Percentiles rank a stretch among this genome's conserved stretches.
Evolutionary conservation across 176 grass and related monocot genomes (phyloP).

Genomic region (Oropetium thomaeum): DNA sequence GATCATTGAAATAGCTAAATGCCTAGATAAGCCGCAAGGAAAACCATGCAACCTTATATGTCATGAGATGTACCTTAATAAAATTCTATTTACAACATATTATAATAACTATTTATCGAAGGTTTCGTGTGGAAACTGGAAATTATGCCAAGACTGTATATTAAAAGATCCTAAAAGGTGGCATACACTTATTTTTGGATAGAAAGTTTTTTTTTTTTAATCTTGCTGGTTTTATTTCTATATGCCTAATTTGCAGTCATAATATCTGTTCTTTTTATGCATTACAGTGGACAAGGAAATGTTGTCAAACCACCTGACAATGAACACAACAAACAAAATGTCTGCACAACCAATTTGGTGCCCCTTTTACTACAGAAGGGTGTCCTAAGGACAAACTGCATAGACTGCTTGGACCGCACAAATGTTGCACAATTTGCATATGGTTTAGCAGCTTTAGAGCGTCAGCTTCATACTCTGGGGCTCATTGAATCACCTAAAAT

Average conservation of each 20-base stretch:
- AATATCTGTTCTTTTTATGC: conserved; percentile 26
- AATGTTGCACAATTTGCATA: conserved; percentile 96
- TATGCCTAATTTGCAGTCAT: not conserved
- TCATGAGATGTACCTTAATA: not conserved
- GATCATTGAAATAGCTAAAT: not conserved
- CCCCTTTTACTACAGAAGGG: conserved; percentile 75
- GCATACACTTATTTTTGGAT: not conserved
- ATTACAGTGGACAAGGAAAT: conserved; percentile 42
- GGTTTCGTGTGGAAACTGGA: not conserved
- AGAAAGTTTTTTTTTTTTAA: not conserved
- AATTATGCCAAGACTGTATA: not conserved
- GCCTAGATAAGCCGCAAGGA: not conserved
- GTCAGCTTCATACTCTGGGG: conserved; percentile 69
- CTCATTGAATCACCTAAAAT: conserved; percentile 59
- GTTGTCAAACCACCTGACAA: conserved; percentile 12
- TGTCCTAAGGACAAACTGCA: conserved; percentile 95
- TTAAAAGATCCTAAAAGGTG: not conserved
- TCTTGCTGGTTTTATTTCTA: conserved; percentile 1
- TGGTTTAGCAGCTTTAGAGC: conserved; percentile 77
- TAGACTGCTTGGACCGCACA: conserved; percentile 97
- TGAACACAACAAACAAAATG: conserved; percentile 13
- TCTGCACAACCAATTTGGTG: conserved; percentile 25
- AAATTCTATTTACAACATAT: not conserved
- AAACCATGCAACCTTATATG: not conserved
- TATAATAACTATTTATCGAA: not conserved